phyloP scores from a whole-genome alignment of 257 asterid species.

The Capsicum rhomboideum region DNA sequence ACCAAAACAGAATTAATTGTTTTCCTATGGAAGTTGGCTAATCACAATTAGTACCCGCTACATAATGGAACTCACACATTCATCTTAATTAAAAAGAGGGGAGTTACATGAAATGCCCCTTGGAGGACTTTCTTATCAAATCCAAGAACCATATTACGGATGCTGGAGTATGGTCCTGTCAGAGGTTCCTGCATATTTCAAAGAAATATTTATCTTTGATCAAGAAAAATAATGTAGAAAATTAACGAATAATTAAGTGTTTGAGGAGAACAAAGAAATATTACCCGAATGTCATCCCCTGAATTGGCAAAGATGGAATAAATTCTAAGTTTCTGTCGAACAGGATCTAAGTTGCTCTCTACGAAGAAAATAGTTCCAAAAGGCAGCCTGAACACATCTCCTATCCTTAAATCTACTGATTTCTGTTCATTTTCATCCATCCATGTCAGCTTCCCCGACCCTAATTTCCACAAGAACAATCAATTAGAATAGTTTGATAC shows the following conservation, averaged over 20 bases:
- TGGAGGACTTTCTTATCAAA: slow-evolving; percentile 58
- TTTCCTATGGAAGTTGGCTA: neutral
- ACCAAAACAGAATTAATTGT: neutral
- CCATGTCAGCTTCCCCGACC: slow-evolving; percentile 73
- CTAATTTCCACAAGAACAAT: slow-evolving; percentile 10
- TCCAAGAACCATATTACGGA: slow-evolving; percentile 65
- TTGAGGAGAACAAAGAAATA: neutral
- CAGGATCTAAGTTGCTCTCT: slow-evolving; percentile 53
- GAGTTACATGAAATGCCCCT: slow-evolving; percentile 50
- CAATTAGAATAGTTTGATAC: too few relatives aligned
- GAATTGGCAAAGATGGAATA: slow-evolving; percentile 53
- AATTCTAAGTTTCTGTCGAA: slow-evolving; percentile 52
- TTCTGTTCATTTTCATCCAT: slow-evolving; percentile 33
- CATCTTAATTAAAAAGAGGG: neutral
- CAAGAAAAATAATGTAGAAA: too few relatives aligned
- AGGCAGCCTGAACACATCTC: slow-evolving; percentile 53
- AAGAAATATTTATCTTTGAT: neutral
- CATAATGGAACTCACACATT: neutral
- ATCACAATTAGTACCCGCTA: neutral
- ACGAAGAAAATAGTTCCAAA: slow-evolving; percentile 59
- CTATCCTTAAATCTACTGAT: slow-evolving; percentile 28
- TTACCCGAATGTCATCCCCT: slow-evolving; percentile 26
- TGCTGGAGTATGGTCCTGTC: slow-evolving; percentile 49
- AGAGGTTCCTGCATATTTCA: slow-evolving; percentile 27
- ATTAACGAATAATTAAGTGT: too few relatives aligned